A percentile compares a stretch with the other conserved stretches of the same genome.
These are phyloP conservation scores for Lepidium campestre DNA, from an alignment of 441 rosid genomes.

Conservation along the genomic window DNA sequence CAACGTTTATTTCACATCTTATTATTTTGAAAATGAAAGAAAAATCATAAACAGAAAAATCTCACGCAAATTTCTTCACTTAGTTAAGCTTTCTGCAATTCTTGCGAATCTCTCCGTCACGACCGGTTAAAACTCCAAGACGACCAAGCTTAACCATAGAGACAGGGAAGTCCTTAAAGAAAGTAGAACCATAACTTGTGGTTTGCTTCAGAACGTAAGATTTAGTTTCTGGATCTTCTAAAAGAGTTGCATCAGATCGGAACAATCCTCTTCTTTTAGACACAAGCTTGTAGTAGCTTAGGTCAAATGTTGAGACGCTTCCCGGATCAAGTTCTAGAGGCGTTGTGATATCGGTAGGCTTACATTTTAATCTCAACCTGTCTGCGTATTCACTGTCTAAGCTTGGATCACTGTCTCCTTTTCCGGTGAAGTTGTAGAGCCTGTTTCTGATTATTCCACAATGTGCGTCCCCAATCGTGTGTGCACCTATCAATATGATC, in stretches of 20 bases:
- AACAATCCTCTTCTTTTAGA: conserved; percentile 43
- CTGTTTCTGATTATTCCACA: conserved; percentile 35
- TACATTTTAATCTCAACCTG: conserved; percentile 38
- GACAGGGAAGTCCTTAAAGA: conserved; percentile 46
- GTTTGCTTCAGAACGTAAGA: conserved; percentile 2
- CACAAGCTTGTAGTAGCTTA: conserved; percentile 30
- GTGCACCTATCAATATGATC: conserved; percentile 32
- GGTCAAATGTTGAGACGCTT: conserved; percentile 40
- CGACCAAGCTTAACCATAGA: conserved; percentile 51
- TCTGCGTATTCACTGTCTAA: conserved; percentile 33
- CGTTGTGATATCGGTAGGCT: conserved; percentile 28
- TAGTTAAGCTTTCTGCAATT: conserved; percentile 32
- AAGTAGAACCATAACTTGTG: conserved; percentile 18
- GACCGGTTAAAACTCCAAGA: conserved; percentile 36
- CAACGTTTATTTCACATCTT: no score
- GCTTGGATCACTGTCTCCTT: conserved; percentile 48
- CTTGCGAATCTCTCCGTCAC: conserved; percentile 39
- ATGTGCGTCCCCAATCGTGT: conserved; percentile 52
- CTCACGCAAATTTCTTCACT: neutral
- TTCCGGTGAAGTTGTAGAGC: conserved; percentile 63
- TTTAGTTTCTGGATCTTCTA: conserved; percentile 29
- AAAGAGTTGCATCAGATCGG: conserved; percentile 55
- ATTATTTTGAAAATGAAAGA: no score
- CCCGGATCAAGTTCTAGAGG: conserved; percentile 47
- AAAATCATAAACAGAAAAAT: no score